These are phyloP conservation scores for Coriaria nepalensis DNA, from an alignment of 306 rosid species.

Conservation along the genomic window DNA sequence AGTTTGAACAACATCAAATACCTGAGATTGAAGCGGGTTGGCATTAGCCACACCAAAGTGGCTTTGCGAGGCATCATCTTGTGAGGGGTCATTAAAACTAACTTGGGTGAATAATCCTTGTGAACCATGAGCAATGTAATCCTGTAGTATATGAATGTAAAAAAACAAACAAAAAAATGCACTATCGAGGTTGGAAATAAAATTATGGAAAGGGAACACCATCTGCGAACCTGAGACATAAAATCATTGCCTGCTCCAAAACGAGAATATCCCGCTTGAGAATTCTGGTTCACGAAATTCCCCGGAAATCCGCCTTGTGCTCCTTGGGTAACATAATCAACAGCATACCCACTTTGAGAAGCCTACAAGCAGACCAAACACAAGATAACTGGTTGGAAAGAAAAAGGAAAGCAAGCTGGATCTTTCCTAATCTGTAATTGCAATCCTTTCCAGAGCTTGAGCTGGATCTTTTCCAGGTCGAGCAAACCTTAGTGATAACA, in stretches of 20 bases:
- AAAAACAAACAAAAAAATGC: conserved; percentile 3
- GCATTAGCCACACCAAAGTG: conserved; percentile 68
- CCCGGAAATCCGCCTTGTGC: conserved; percentile 94
- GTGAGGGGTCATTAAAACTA: conserved; percentile 80
- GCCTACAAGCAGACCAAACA: conserved; percentile 32
- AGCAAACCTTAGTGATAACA: too few relatives aligned
- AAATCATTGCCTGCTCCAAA: conserved; percentile 92
- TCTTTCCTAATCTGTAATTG: too few relatives aligned
- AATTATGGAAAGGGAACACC: neutral
- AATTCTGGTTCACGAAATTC: conserved; percentile 75
- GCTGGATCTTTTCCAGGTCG: too few relatives aligned
- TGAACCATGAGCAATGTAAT: conserved; percentile 86
- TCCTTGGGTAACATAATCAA: conserved; percentile 89
- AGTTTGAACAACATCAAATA: conserved; percentile 14
- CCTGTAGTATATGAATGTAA: conserved; percentile 33
- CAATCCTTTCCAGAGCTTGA: too few relatives aligned
- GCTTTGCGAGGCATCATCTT: conserved; percentile 76
- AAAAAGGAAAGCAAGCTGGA: neutral
- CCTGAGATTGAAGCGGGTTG: conserved; percentile 95
- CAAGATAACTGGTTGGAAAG: neutral
- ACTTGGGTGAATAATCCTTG: conserved; percentile 92
- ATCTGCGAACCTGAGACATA: conserved; percentile 77
- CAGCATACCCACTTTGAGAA: conserved; percentile 90
- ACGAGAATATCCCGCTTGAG: conserved; percentile 94
- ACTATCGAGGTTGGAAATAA: conserved; percentile 5